These are phyloP conservation scores for Zymoseptoria tritici DNA, from an alignment of 2,329 filamentous ascomycete genomes.

Conservation along the genomic window DNA sequence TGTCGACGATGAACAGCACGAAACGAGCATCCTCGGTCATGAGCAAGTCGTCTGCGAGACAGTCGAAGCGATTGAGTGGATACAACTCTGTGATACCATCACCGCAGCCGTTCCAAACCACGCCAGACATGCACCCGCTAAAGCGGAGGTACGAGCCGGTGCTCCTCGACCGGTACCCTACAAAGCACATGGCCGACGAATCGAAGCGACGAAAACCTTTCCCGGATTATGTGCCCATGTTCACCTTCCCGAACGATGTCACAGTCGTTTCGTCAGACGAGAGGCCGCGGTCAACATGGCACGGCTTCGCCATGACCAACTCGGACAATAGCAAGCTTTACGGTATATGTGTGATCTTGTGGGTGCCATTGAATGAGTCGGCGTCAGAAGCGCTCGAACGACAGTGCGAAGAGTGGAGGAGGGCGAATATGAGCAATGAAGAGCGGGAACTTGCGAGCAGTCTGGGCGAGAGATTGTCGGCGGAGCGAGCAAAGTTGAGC, in stretches of 20 bases:
- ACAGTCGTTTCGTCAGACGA: constrained; percentile 94
- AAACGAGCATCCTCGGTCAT: constrained; percentile 74
- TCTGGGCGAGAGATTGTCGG: constrained; percentile 76
- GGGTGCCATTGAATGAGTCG: constrained; percentile 76
- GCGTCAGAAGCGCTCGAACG: constrained; percentile 78
- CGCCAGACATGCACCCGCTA: constrained; percentile 90
- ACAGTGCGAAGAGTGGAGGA: constrained; percentile 46
- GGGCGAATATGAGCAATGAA: constrained; percentile 72
- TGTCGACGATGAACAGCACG: constrained; percentile 95
- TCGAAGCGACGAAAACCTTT: constrained; percentile 73
- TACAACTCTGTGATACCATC: constrained; percentile 97
- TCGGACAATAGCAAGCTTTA: constrained; percentile 88
- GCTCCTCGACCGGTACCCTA: constrained; percentile 88
- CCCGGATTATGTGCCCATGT: constrained; percentile 98
- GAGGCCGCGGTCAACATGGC: constrained; percentile 91
- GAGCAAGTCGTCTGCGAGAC: constrained; percentile 63
- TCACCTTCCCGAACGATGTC: constrained; percentile 96
- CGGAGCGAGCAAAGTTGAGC: constrained; percentile 82
- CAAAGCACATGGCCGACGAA: constrained; percentile 74
- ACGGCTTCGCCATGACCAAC: constrained; percentile 96
- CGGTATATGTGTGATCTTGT: constrained; percentile 83
- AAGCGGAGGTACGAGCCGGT: constrained; percentile 92
- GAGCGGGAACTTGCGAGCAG: constrained; percentile 89
- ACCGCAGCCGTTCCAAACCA: constrained; percentile 80
- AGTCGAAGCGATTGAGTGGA: constrained; percentile 82